Evolutionary conservation across 257 asterid species (phyloP).

Genomic region (Petrea volubilis): DNA sequence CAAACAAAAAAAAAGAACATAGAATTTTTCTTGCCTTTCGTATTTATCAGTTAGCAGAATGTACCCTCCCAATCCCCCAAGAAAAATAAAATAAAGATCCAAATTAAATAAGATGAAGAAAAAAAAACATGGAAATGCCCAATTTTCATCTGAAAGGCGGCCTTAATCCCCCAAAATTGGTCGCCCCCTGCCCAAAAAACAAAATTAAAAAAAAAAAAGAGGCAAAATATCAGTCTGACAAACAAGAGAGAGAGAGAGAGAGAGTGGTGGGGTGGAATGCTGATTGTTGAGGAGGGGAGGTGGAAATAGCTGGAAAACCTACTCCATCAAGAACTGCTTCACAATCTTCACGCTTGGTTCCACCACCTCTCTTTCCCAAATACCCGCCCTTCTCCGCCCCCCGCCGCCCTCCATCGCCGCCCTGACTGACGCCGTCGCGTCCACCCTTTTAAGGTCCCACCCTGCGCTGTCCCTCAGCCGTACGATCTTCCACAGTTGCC

Average conservation of each 20-base stretch:
- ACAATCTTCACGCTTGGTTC: constrained; percentile 86
- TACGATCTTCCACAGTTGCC: constrained; percentile 67
- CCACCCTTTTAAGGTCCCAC: constrained; percentile 76
- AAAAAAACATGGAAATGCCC: not conserved
- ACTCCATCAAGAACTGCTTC: constrained; percentile 80
- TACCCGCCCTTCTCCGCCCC: constrained; percentile 42
- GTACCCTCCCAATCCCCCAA: not conserved
- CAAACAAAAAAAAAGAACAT: not conserved
- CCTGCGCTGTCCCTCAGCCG: constrained; percentile 70
- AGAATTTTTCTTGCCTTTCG: not conserved
- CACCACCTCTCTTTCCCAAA: constrained; percentile 72
- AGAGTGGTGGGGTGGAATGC: constrained; percentile 8
- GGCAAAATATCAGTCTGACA: constrained; percentile 13
- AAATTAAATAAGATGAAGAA: not conserved
- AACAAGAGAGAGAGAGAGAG: constrained; percentile 29
- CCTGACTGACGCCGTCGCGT: constrained; percentile 66
- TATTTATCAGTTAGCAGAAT: constrained; percentile 25
- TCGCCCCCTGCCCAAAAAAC: constrained; percentile 9
- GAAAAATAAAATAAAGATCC: too few relatives aligned
- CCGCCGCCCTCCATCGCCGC: constrained; percentile 43
- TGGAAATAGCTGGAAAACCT: constrained; percentile 77
- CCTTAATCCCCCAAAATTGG: constrained; percentile 40
- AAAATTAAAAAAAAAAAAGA: not conserved
- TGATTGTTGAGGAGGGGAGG: constrained; percentile 21
- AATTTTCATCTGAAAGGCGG: constrained; percentile 15